Evolutionary conservation across 106 monocot species (phyloP), one percentile per base, ranked within the genome.

Genomic region (Narthecium ossifragum): DNA sequence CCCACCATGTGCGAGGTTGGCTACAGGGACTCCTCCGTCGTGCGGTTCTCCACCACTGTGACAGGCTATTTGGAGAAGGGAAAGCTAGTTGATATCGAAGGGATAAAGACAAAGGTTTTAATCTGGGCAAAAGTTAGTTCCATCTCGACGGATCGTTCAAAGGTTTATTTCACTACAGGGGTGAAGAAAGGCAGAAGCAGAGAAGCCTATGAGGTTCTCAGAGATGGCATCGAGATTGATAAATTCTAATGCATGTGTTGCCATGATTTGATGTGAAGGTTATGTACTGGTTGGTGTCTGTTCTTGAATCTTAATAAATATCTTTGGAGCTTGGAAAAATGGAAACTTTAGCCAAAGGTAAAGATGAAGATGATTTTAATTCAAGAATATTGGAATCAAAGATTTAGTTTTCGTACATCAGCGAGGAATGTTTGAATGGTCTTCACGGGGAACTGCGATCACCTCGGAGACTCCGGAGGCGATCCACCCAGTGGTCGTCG

Each of bases 11-110:
- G 88, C 26, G 93, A 93, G 34, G 93, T 93, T 18, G 93, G 93
- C 20, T 93, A 93, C 69, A 85, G 65, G 59, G 93, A 93, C 58
- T 82, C 85, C 6, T 93, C 93, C 9, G 77, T 82, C 34, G 47
- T 93, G 27, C 72, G 88, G 3, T 93, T 93, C 57, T 61, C 37
- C 68, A 85, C 85, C 25, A 72, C 8, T 0, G 88, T 88, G 27
- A 80, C 88, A 1, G 93, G 85, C 4, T 85, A 85, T 46, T 56
- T 93, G 8, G 93, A 93, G 73, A 85, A 93, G 54, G 88, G 85
- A 5, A 93, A 73, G 69, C 72, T 93, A 12, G 51, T 71, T 6
- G 93, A 93, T 31, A 71, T 93, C 26, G 93, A 93, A 51, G 93
- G 93, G 13, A 60, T 93, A 47, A 93, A 93, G 71, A 93, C 88